phyloP scores from a whole-genome alignment of 768 basidiomycete species.

The Crassisporium funariophilum region DNA sequence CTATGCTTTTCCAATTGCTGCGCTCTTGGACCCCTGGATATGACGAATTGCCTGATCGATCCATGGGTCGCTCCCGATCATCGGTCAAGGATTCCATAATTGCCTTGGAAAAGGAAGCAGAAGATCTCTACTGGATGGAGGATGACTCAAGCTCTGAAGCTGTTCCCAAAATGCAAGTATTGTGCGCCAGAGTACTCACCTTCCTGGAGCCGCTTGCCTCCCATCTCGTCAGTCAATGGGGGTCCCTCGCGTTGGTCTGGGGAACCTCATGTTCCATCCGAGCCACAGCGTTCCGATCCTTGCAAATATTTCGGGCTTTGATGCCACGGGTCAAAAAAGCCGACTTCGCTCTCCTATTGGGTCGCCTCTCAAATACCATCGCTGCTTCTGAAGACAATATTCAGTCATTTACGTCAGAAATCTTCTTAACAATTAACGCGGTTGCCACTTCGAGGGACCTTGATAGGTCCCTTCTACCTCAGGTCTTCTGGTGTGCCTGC shows the following conservation, averaged over 20 bases:
- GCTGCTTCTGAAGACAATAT: constrained; percentile 76
- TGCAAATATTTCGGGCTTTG: constrained; percentile 87
- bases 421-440: constrained; percentile 73
- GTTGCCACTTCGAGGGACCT: constrained; percentile 59
- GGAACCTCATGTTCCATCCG: constrained; percentile 87
- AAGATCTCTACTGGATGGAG: constrained; percentile 69
- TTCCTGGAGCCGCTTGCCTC: constrained; percentile 73
- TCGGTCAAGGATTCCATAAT: constrained; percentile 53
- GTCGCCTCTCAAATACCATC: constrained; percentile 82
- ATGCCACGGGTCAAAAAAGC: constrained; percentile 68
- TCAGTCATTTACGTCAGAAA: constrained; percentile 81
- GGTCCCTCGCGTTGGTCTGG: constrained; percentile 78
- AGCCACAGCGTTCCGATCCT: constrained; percentile 81
- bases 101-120: constrained; percentile 60
- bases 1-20: constrained; percentile 83
- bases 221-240: constrained; percentile 74
- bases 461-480: constrained; percentile 66
- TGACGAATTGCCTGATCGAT: constrained; percentile 67
- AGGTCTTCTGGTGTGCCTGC: constrained; percentile 84
- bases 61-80: constrained; percentile 45
- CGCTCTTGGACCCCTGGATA: constrained; percentile 83
- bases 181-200: constrained; percentile 66
- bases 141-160: constrained; percentile 58
- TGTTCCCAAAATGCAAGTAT: constrained; percentile 65
- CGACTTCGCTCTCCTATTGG: constrained; percentile 78